These are phyloP conservation scores for Bryum argenteum DNA, from an alignment of 225 moss, liverwort and hornwort species.

Conservation along the genomic window DNA sequence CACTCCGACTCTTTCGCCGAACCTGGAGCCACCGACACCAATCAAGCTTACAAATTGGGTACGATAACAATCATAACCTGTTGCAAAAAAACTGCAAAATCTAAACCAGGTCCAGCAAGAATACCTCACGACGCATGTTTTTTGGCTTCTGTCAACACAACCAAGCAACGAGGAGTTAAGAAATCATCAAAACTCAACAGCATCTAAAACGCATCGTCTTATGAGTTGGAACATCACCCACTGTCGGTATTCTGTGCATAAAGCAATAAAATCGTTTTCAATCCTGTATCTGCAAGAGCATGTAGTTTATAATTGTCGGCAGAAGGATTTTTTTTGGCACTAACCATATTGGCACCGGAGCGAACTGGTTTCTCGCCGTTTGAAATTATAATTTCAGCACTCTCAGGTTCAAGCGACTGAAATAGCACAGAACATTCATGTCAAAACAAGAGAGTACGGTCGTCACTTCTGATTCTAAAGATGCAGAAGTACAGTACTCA, in stretches of 20 bases:
- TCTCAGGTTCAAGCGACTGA: conserved; percentile 33
- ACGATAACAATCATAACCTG: no score
- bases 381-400: not conserved
- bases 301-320: not conserved
- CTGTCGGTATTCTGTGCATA: no score
- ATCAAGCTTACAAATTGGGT: no score
- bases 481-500: no score
- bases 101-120: no score
- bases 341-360: not conserved
- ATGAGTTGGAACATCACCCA: not conserved
- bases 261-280: no score
- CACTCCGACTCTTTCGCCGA: conserved; percentile 40
- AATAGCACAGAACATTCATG: conserved; percentile 7
- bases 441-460: not conserved
- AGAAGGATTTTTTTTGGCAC: not conserved
- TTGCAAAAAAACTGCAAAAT: no score
- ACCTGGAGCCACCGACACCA: conserved; percentile 24
- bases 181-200: not conserved
- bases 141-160: conserved; percentile 23
- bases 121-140: conserved; percentile 25
- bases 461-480: no score
- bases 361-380: conserved; percentile 9
- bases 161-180: conserved; percentile 15
- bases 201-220: not conserved
- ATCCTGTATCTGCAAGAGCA: not conserved